Conservation (phyloP, 345 rosid species). For the Eucalyptus pauciflora region DNA sequence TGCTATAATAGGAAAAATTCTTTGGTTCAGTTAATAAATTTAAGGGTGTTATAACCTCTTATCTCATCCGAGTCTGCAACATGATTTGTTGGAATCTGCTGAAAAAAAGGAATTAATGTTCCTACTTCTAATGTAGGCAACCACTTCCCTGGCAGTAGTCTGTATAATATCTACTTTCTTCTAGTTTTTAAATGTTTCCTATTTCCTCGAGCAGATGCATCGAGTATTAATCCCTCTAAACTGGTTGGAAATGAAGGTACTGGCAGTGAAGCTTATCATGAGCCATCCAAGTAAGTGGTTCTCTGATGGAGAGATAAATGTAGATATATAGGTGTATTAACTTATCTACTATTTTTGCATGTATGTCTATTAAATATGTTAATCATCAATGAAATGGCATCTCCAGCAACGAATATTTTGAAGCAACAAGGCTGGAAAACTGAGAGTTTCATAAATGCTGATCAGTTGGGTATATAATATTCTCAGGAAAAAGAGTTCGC, state of each 20-base stretch:
- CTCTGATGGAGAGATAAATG: neutral
- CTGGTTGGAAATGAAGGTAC: constrained; percentile 1
- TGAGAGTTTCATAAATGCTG: neutral
- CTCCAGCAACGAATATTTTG: neutral
- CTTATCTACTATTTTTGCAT: neutral
- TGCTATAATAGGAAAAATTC: neutral
- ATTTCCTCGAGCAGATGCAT: neutral
- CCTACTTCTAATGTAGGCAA: neutral
- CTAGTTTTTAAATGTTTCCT: neutral
- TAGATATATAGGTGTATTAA: neutral
- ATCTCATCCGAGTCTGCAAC: neutral
- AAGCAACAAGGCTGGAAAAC: neutral
- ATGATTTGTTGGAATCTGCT: neutral
- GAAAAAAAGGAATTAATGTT: neutral
- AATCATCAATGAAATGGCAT: neutral
- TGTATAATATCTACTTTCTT: neutral
- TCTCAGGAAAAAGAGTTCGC: neutral
- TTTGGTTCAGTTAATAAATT: neutral
- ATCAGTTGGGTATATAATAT: neutral
- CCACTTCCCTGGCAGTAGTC: neutral
- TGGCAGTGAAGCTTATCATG: neutral
- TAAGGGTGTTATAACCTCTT: neutral
- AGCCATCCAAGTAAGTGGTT: constrained; percentile 17
- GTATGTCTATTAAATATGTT: neutral
- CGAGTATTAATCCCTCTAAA: neutral